phyloP scores from a whole-genome alignment of 2,329 filamentous ascomycete genomes.

The Zymoseptoria pseudotritici region DNA sequence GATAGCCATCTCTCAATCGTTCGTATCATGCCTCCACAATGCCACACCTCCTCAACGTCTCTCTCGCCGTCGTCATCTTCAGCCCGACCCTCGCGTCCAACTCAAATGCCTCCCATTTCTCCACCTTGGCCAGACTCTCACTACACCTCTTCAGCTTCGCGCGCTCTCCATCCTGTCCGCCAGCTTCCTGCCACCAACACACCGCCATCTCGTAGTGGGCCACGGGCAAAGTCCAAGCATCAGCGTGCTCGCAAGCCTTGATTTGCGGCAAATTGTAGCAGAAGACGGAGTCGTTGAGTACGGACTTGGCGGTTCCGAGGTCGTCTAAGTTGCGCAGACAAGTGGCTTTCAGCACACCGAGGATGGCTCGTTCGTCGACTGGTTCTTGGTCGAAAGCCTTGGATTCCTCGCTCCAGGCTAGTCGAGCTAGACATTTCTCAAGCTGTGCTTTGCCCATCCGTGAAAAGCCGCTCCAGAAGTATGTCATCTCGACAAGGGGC shows the following conservation, averaged over 20 bases:
- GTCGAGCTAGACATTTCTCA: conserved; percentile 52
- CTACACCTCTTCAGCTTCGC: conserved; percentile 55
- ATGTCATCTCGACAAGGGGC: conserved; percentile 84
- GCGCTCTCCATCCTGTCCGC: conserved; percentile 30
- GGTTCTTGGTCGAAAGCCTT: conserved; percentile 45
- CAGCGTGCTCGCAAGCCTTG: conserved; percentile 46
- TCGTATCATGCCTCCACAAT: conserved; percentile 3
- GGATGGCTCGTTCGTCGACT: conserved; percentile 56
- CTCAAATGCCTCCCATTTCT: conserved; percentile 63
- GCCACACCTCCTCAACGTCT: conserved; percentile 47
- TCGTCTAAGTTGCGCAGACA: conserved; percentile 57
- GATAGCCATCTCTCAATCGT: too few relatives aligned
- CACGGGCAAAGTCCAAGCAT: conserved; percentile 65
- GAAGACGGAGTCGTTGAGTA: conserved; percentile 58
- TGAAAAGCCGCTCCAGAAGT: conserved; percentile 85
- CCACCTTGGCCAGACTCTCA: conserved; percentile 58
- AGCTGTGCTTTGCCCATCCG: conserved; percentile 65
- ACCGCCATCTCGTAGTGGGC: conserved; percentile 84
- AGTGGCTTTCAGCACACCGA: conserved; percentile 59
- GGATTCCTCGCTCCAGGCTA: conserved; percentile 58
- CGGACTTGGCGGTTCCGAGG: conserved; percentile 51
- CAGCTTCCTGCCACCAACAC: conserved; percentile 64
- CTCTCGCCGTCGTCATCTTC: conserved; percentile 61
- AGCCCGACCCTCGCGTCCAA: conserved; percentile 67
- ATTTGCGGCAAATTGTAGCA: conserved; percentile 47